Percentiles rank a stretch among this genome's conserved stretches.
Conservation (phyloP, 495 filamentous ascomycete species). For the Aspergillus campestris region DNA sequence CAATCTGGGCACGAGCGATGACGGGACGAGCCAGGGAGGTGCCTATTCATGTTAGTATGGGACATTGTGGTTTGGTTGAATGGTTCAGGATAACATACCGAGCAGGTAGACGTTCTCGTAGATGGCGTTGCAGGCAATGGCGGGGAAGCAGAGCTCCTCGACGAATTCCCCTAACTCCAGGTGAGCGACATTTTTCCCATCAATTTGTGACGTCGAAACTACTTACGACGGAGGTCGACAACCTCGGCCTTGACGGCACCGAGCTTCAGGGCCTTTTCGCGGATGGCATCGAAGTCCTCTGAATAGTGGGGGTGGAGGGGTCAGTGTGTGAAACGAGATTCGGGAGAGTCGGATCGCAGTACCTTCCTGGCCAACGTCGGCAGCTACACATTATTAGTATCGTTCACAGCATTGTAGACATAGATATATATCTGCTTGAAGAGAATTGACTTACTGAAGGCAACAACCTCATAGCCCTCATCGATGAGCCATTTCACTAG, state of each 20-base stretch:
- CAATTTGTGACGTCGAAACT: background rate
- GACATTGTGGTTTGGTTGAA: constrained; percentile 45
- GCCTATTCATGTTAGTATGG: constrained; percentile 50
- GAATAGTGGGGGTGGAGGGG: constrained; percentile 6
- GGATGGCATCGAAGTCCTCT: constrained; percentile 59
- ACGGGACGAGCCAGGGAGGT: constrained; percentile 81
- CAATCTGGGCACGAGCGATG: constrained; percentile 76
- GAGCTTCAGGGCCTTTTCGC: constrained; percentile 50
- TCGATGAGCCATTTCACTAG: constrained; percentile 57
- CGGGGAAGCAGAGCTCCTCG: constrained; percentile 79
- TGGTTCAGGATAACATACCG: constrained; percentile 30
- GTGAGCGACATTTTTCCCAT: background rate
- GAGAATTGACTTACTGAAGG: constrained; percentile 42
- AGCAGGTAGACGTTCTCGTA: constrained; percentile 79
- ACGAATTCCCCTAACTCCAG: constrained; percentile 52
- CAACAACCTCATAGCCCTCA: constrained; percentile 59
- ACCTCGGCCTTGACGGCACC: constrained; percentile 39
- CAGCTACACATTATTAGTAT: constrained; percentile 35
- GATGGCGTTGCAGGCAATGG: constrained; percentile 75
- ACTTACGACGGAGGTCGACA: constrained; percentile 44
- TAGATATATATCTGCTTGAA: background rate
- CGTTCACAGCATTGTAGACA: constrained; percentile 2
- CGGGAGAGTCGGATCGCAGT: constrained; percentile 2
- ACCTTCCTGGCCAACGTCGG: constrained; percentile 57
- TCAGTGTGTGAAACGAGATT: background rate